A percentile compares a stretch with the other conserved stretches of the same genome.
These are phyloP conservation scores for Fusarium hostae DNA, from an alignment of 2,329 filamentous ascomycete species.

Conservation along the genomic window DNA sequence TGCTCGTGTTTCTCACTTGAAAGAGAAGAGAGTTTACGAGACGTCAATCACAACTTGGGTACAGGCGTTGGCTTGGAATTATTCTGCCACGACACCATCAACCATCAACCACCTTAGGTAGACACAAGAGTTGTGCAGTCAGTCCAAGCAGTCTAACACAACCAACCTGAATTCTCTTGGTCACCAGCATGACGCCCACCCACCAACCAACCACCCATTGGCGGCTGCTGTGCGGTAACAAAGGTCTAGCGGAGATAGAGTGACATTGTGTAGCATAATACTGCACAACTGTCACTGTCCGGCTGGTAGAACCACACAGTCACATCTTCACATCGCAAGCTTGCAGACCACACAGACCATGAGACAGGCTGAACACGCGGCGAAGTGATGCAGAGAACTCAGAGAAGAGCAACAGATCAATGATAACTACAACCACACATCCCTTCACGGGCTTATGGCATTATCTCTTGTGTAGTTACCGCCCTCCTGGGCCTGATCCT, in stretches of 20 bases:
- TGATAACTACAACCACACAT: conserved; percentile 16
- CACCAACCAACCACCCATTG: conserved; percentile 18
- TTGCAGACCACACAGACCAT: conserved; percentile 22
- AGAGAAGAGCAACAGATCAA: neutral
- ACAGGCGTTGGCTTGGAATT: conserved; percentile 29
- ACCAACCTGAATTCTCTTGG: conserved; percentile 4
- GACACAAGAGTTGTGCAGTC: neutral
- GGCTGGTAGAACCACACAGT: conserved; percentile 27
- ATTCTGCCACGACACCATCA: conserved; percentile 22
- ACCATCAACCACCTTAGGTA: neutral
- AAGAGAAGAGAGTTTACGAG: conserved; percentile 13
- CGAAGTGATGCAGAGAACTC: neutral
- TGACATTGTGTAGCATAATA: conserved; percentile 39
- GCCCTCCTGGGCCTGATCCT: conserved; percentile 25
- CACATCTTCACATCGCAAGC: conserved; percentile 35
- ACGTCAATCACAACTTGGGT: conserved; percentile 27
- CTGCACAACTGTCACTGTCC: conserved; percentile 36
- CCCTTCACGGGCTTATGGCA: conserved; percentile 25
- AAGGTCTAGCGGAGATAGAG: conserved; percentile 24
- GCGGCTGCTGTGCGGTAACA: conserved; percentile 18
- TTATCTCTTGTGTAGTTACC: conserved; percentile 36
- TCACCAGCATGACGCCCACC: conserved; percentile 26
- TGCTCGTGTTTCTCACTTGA: conserved; percentile 4
- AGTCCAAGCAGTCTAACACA: conserved; percentile 12
- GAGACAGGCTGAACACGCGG: conserved; percentile 11